Evolutionary conservation across 2,329 filamentous ascomycete genomes (phyloP).

Genomic region (Epichloe aotearoae): DNA sequence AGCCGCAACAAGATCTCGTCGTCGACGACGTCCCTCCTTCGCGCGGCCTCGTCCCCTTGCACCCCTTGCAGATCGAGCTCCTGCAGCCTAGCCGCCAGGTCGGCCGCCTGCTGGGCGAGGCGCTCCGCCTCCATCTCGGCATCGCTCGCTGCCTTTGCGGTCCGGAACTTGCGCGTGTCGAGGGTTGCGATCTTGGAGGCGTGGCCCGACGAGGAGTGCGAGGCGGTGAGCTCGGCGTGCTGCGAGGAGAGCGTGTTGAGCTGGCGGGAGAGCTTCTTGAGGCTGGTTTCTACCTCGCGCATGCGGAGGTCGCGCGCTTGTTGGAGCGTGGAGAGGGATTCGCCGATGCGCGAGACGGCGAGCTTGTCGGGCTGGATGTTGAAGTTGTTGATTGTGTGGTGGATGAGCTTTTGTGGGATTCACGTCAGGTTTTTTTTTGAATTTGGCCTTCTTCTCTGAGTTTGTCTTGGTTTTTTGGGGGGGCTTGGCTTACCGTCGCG

Average conservation of each 20-base stretch:
- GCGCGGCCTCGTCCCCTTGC: slow-evolving; percentile 42
- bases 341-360: slow-evolving; percentile 69
- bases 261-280: slow-evolving; percentile 62
- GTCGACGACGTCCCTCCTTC: slow-evolving; percentile 34
- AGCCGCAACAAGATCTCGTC: slow-evolving; percentile 61
- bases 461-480: background rate
- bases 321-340: slow-evolving; percentile 71
- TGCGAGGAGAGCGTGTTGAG: slow-evolving; percentile 63
- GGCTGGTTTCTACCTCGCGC: slow-evolving; percentile 50
- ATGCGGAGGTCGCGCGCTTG: slow-evolving; percentile 71
- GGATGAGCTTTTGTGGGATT: slow-evolving; percentile 29
- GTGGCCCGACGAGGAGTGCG: slow-evolving; percentile 68
- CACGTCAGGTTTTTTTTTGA: background rate
- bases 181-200: slow-evolving; percentile 73
- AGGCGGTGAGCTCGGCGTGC: slow-evolving; percentile 59
- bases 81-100: slow-evolving; percentile 60
- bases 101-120: slow-evolving; percentile 63
- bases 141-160: slow-evolving; percentile 82
- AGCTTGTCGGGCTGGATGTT: slow-evolving; percentile 82
- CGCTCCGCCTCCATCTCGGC: slow-evolving; percentile 91
- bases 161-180: slow-evolving; percentile 87
- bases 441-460: background rate
- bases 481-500: slow-evolving; percentile 52
- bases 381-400: slow-evolving; percentile 88
- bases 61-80: slow-evolving; percentile 80